Base-by-base conservation (phyloP, 306 rosid species). In the Rubus parviflorus region DNA sequence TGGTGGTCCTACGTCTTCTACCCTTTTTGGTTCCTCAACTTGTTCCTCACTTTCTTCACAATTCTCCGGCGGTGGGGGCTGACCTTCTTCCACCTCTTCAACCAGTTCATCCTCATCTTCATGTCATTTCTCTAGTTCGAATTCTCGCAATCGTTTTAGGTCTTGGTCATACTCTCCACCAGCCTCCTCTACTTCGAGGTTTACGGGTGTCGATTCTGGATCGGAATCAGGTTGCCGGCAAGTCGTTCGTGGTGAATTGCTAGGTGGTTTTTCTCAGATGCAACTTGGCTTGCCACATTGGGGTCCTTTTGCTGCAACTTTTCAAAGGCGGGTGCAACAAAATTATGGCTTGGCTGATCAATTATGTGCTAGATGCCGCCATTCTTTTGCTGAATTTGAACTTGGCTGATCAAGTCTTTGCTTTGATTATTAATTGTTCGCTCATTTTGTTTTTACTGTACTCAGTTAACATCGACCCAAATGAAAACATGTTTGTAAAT, bases 291-390 rank as follows among this genome's bases (percentile, higher is more conserved):
- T 90, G 93, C 75, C 96, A 92, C 42, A 45, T 81, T 16, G 92
- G 89, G 16, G 97, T 92, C 2, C 80, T 92, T 20, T 51, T 62
- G 13, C 70, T 92, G 52, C 97, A 92, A 78, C 78, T 86, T 20
- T 20, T 74, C 49, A 87, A 87, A 84, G 96, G 97, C 19, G 97
- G 97, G 42, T 92, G 97, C 62, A 90, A 92, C 15, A 96, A 96
- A 41, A 90, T 92, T 10, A 96, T 92, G 0, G 96, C 97, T 9
- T 92, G 96, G 97, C 42, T 76, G 7, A 84, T 83, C 68, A 92
- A 88, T 75, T 86, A 92, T 0, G 82, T 88, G 2, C 73, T 92
- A 15, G 86, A 90, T 68, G 88, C 74, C 7, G 73, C 82, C 14
- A 84, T 90, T 84, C 88, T 90, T 46, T 23, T 85, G 42, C 87